Evolutionary conservation across 257 asterid species (phyloP).

Genomic region (Fraxinus americana): DNA sequence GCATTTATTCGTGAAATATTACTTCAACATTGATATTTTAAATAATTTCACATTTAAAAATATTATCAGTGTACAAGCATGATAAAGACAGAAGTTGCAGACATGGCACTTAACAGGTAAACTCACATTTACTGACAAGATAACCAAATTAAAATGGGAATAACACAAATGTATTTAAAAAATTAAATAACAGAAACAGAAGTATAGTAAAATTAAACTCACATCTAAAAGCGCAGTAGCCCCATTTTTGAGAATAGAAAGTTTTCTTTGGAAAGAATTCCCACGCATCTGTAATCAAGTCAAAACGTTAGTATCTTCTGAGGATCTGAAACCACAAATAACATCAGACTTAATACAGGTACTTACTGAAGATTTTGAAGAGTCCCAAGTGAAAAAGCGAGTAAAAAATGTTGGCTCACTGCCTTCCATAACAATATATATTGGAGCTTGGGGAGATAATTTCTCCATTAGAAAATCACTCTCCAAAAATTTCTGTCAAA

Average conservation of each 20-base stretch:
- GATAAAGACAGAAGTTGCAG: neutral
- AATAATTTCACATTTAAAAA: too few relatives aligned
- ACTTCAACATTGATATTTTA: neutral
- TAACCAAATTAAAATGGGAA: neutral
- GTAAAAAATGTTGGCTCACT: conserved; percentile 81
- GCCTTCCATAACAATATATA: conserved; percentile 68
- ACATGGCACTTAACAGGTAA: neutral
- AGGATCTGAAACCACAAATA: neutral
- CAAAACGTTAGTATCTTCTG: conserved; percentile 7
- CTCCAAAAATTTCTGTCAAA: conserved; percentile 63
- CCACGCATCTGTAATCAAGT: conserved; percentile 70
- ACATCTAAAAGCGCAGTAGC: conserved; percentile 48
- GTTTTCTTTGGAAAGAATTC: conserved; percentile 80
- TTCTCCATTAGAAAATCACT: conserved; percentile 55
- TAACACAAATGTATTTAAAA: neutral
- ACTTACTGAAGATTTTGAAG: conserved; percentile 64
- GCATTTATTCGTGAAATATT: neutral
- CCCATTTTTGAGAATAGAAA: conserved; percentile 63
- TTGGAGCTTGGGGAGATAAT: conserved; percentile 56
- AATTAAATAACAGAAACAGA: neutral
- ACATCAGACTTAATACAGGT: conserved; percentile 4
- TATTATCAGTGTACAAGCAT: neutral
- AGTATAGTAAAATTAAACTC: conserved; percentile 27
- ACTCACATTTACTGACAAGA: neutral
- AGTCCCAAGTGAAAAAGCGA: conserved; percentile 79